These are phyloP conservation scores for Knufia fluminis DNA, from an alignment of 2,329 filamentous ascomycete species.

Conservation along the genomic window DNA sequence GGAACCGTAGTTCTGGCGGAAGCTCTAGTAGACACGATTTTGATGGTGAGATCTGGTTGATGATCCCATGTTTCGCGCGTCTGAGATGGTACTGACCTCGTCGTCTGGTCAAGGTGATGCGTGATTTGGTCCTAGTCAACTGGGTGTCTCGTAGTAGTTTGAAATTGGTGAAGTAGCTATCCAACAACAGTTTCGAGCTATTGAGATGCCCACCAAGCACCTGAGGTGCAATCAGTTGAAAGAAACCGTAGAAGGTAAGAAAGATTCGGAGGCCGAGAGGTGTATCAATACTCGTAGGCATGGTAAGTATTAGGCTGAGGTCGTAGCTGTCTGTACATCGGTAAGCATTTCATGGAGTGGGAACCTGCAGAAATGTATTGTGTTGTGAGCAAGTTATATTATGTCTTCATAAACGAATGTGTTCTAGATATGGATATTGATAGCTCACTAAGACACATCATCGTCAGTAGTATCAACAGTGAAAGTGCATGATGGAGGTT, in stretches of 20 bases:
- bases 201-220: background rate
- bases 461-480: no score
- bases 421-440: background rate
- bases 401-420: background rate
- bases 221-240: background rate
- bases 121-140: background rate
- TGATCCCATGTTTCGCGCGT: slow-evolving; percentile 1
- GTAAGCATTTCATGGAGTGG: no score
- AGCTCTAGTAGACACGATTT: background rate
- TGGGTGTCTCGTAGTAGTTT: background rate
- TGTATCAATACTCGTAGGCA: background rate
- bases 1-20: background rate
- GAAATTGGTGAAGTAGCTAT: background rate
- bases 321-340: background rate
- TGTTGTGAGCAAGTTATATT: no score
- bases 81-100: background rate
- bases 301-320: background rate
- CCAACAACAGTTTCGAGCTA: background rate
- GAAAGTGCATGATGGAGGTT: no score
- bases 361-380: no score
- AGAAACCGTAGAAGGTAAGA: background rate
- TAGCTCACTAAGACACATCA: background rate
- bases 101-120: background rate
- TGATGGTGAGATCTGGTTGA: background rate
- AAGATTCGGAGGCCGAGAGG: background rate